phyloP scores from a whole-genome alignment of 169 alveolate species.

The Besnoitia besnoiti region DNA sequence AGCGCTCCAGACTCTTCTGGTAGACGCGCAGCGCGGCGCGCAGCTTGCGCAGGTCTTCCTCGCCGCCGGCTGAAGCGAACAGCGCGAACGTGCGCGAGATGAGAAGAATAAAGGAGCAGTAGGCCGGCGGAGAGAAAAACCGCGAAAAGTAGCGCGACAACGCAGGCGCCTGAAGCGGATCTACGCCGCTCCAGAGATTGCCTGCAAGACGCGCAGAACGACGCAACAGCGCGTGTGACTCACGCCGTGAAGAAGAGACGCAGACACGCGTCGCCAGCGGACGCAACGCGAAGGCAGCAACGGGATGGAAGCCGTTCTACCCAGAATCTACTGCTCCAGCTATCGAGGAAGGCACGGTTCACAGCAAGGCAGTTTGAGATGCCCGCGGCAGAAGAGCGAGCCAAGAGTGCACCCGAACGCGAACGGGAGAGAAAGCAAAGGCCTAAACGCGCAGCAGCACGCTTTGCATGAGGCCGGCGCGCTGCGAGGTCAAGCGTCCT shows the following conservation, averaged over 20 bases:
- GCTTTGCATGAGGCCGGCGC: no score
- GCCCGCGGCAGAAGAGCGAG: background rate
- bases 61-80: background rate
- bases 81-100: background rate
- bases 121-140: background rate
- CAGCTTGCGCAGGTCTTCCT: background rate
- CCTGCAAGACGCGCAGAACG: background rate
- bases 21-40: background rate
- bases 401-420: no score
- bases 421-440: background rate
- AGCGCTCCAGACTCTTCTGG: background rate
- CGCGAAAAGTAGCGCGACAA: no score
- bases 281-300: no score
- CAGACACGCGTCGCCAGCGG: no score
- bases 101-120: background rate
- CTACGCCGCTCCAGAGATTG: constrained; percentile 38
- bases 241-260: background rate
- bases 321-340: no score
- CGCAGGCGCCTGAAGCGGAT: background rate
- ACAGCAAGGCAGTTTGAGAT: no score
- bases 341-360: no score
- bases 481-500: no score
- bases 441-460: background rate
- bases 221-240: no score
- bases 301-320: no score